A percentile compares a stretch with the other conserved stretches of the same genome.
Conservation (phyloP, 192 early-diverging fungal species). For the Umbelopsis vinacea region DNA sequence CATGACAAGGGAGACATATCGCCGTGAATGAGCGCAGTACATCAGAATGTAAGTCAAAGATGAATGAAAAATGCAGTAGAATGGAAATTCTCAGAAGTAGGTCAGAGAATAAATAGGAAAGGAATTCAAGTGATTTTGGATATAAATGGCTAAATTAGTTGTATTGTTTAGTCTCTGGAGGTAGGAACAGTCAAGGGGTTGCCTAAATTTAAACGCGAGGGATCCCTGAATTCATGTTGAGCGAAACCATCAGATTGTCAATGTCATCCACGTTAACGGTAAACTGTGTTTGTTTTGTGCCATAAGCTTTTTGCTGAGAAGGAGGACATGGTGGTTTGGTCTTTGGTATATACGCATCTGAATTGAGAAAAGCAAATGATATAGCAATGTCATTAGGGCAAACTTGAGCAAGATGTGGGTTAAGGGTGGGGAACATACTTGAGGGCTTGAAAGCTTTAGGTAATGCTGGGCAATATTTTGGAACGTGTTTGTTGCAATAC, state of each 20-base stretch:
- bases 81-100: too few species aligned
- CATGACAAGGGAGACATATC: too few species aligned
- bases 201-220: background rate
- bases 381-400: background rate
- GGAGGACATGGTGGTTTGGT: too few species aligned
- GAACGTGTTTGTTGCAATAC: slow-evolving; percentile 15
- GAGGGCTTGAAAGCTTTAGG: background rate
- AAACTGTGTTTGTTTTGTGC: background rate
- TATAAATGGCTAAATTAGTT: too few species aligned
- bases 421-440: background rate
- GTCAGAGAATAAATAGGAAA: too few species aligned
- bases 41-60: too few species aligned
- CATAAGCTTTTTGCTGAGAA: background rate
- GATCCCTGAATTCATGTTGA: background rate
- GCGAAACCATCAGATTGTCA: background rate
- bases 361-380: too few species aligned
- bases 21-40: too few species aligned
- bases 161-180: too few species aligned
- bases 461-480: background rate
- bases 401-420: background rate
- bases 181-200: background rate
- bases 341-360: too few species aligned
- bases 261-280: background rate
- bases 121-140: too few species aligned
- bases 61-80: too few species aligned